A percentile compares a stretch with the other conserved stretches of the same genome.
Evolutionary conservation across 306 rosid genomes (phyloP).

Genomic region (Prunus fruticosa): DNA sequence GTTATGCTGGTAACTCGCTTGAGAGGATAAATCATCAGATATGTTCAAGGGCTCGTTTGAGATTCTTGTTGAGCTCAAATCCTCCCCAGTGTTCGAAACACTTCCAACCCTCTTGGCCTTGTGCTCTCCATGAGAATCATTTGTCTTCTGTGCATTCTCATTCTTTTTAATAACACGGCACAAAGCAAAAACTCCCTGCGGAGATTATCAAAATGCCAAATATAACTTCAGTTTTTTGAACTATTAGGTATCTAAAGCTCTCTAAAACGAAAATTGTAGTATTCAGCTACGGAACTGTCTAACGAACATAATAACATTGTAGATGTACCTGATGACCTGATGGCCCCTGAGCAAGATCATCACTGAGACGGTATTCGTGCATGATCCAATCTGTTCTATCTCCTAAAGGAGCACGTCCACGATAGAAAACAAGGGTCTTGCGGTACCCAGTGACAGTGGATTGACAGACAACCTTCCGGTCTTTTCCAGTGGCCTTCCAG

Average conservation of each 20-base stretch:
- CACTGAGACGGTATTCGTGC: constrained; percentile 88
- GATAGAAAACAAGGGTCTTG: constrained; percentile 83
- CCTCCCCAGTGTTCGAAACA: constrained; percentile 38
- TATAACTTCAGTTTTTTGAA: constrained; percentile 6
- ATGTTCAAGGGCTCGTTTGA: constrained; percentile 33
- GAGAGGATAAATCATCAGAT: constrained; percentile 44
- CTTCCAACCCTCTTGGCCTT: constrained; percentile 38
- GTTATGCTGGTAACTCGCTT: constrained; percentile 31
- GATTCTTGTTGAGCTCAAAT: constrained; percentile 30
- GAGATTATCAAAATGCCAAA: constrained; percentile 7
- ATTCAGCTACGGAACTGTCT: background rate
- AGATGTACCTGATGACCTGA: constrained; percentile 54
- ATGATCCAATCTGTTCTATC: constrained; percentile 85
- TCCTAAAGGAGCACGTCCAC: constrained; percentile 88
- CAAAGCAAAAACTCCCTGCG: constrained; percentile 74
- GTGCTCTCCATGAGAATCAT: constrained; percentile 40
- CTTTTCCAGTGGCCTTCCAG: constrained; percentile 99
- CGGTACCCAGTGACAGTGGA: constrained; percentile 61
- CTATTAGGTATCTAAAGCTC: background rate
- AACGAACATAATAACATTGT: background rate
- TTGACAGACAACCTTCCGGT: constrained; percentile 62
- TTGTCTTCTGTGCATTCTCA: constrained; percentile 44
- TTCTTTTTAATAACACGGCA: constrained; percentile 81
- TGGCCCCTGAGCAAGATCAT: constrained; percentile 53
- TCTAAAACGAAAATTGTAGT: background rate